A percentile compares a stretch with the other conserved stretches of the same genome.
These are phyloP conservation scores for Vigna trinervia DNA, from an alignment of 306 rosid genomes.

Conservation along the genomic window DNA sequence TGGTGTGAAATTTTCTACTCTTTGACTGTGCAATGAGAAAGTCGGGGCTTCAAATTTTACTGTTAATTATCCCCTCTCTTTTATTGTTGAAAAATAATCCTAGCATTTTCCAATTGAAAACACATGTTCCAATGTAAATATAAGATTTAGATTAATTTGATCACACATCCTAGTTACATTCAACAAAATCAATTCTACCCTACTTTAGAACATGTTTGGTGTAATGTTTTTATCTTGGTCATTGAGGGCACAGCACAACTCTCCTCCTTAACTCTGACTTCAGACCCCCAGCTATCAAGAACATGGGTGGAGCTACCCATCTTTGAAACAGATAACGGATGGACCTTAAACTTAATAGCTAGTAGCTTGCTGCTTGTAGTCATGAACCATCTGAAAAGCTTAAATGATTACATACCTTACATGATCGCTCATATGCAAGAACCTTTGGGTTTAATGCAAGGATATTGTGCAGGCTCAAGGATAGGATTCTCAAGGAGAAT, in stretches of 20 bases:
- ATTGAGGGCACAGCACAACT: too few relatives aligned
- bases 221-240: too few relatives aligned
- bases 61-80: neutral
- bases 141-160: neutral
- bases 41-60: neutral
- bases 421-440: neutral
- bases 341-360: neutral
- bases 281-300: too few relatives aligned
- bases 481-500: neutral
- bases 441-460: neutral
- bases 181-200: neutral
- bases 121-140: neutral
- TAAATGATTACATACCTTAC: neutral
- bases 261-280: too few relatives aligned
- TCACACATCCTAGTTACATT: neutral
- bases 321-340: neutral
- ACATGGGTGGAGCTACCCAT: too few relatives aligned
- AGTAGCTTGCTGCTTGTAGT: neutral
- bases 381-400: slow-evolving; percentile 18
- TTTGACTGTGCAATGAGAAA: slow-evolving; percentile 33
- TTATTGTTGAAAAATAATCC: neutral
- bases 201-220: too few relatives aligned
- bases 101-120: neutral
- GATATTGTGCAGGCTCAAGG: neutral
- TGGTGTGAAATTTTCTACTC: too few relatives aligned